phyloP scores from a whole-genome alignment of 208 protist species.

The Acanthamoeba polyphaga region DNA sequence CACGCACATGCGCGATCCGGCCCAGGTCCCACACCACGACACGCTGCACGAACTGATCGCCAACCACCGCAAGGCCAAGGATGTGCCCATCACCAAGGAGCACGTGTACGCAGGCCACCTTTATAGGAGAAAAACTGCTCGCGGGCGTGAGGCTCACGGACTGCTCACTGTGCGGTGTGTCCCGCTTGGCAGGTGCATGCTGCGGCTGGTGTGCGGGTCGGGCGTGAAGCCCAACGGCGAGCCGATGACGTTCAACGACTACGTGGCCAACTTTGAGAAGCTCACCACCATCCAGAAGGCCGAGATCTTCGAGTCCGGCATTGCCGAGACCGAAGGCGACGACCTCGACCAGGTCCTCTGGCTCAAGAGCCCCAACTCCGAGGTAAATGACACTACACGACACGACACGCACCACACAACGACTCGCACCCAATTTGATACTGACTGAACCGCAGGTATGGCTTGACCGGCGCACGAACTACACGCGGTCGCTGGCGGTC shows the following conservation, averaged over 20 bases:
- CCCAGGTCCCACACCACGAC: conserved; percentile 70
- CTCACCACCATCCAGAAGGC: conserved; percentile 98
- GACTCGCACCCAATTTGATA: background rate
- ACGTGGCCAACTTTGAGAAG: conserved; percentile 94
- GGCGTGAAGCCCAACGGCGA: conserved; percentile 35
- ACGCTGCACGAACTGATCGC: conserved; percentile 72
- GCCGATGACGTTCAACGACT: conserved; percentile 47
- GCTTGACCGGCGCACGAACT: conserved; percentile 98
- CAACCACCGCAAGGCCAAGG: conserved; percentile 24
- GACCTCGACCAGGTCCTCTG: conserved; percentile 98
- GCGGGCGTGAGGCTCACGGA: background rate
- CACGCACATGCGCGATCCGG: background rate
- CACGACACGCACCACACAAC: background rate
- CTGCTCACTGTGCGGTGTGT: background rate
- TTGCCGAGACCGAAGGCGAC: conserved; percentile 96
- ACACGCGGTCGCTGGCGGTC: conserved; percentile 98
- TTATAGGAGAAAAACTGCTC: no score
- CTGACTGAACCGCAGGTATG: conserved; percentile 88
- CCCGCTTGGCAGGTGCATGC: background rate
- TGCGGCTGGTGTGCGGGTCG: background rate
- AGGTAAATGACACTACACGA: conserved; percentile 88
- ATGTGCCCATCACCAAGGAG: conserved; percentile 52
- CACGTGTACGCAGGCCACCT: background rate
- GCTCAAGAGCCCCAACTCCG: conserved; percentile 97
- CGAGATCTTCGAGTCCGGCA: conserved; percentile 96